phyloP scores from a whole-genome alignment of 2,329 filamentous ascomycete genomes.

The Cladosporium sphaerospermum region DNA sequence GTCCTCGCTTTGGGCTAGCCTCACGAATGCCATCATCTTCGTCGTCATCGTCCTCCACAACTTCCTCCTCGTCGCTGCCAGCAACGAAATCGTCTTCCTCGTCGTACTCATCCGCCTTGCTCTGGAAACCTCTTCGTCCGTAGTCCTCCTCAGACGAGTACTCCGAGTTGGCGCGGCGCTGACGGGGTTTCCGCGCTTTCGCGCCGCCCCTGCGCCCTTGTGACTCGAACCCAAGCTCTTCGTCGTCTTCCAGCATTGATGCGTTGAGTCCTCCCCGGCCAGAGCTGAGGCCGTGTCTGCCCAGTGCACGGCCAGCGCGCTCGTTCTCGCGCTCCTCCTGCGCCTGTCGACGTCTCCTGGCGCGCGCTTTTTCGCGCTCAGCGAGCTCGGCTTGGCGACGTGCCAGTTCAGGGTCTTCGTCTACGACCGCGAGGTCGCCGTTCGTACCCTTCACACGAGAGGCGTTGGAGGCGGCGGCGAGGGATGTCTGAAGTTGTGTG shows the following conservation, averaged over 20 bases:
- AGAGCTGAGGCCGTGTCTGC: slow-evolving; percentile 40
- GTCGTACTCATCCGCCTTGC: slow-evolving; percentile 69
- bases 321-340: slow-evolving; percentile 55
- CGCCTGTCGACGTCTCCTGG: slow-evolving; percentile 55
- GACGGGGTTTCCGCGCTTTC: slow-evolving; percentile 30
- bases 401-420: slow-evolving; percentile 67
- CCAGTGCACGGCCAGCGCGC: slow-evolving; percentile 44
- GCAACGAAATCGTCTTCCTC: slow-evolving; percentile 75
- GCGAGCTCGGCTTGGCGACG: slow-evolving; percentile 67
- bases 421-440: slow-evolving; percentile 62
- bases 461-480: slow-evolving; percentile 58
- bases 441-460: slow-evolving; percentile 41
- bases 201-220: slow-evolving; percentile 21
- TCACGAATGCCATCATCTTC: slow-evolving; percentile 42
- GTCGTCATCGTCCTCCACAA: slow-evolving; percentile 52
- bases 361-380: slow-evolving; percentile 65
- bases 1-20: slow-evolving; percentile 18
- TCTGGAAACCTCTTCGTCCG: slow-evolving; percentile 56
- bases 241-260: slow-evolving; percentile 62
- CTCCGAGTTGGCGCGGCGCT: slow-evolving; percentile 36
- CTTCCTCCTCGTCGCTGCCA: slow-evolving; percentile 58
- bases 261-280: slow-evolving; percentile 57
- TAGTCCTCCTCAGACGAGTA: slow-evolving; percentile 73
- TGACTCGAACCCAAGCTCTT: slow-evolving; percentile 30
- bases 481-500: slow-evolving; percentile 58